phyloP scores from a whole-genome alignment of 164 flowering plant genomes.

The Platanus orientalis region DNA sequence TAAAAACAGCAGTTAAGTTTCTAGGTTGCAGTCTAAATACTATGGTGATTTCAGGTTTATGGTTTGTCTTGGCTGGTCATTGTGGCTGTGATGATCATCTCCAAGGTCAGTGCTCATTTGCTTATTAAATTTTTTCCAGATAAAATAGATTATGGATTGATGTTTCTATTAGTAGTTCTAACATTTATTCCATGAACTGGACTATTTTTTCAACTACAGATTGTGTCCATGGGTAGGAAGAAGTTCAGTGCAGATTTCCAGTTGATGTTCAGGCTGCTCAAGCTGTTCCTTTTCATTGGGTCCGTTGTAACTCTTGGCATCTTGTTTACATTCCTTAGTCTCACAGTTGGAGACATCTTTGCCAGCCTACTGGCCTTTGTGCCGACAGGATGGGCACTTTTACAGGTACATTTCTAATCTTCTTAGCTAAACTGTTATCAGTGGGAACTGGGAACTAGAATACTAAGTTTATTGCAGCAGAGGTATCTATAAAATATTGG shows the following conservation, averaged over 20 bases:
- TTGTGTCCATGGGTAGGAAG: conserved; percentile 91
- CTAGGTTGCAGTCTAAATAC: neutral
- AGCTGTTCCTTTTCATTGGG: conserved; percentile 70
- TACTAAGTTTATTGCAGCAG: no score
- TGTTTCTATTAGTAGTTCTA: neutral
- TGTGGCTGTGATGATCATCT: conserved; percentile 68
- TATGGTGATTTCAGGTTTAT: conserved; percentile 57
- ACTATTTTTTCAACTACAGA: conserved; percentile 41
- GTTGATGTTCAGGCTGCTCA: conserved; percentile 88
- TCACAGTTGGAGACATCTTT: conserved; percentile 82
- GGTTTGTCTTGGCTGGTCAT: conserved; percentile 95
- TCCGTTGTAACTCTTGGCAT: conserved; percentile 44
- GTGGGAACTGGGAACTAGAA: neutral
- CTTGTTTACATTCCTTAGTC: conserved; percentile 57
- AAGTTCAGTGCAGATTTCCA: conserved; percentile 97
- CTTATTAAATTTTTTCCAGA: neutral
- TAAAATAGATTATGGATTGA: neutral
- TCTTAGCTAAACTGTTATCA: neutral
- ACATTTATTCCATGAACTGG: neutral
- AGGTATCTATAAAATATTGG: neutral
- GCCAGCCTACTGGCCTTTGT: conserved; percentile 80
- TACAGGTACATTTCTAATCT: conserved; percentile 73
- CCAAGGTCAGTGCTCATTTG: conserved; percentile 57
- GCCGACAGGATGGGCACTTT: conserved; percentile 96
- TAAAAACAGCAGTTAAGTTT: no score